Evolutionary conservation across 108 stramenopile species (phyloP).

Genomic region (Aurantiochytrium sp.): DNA sequence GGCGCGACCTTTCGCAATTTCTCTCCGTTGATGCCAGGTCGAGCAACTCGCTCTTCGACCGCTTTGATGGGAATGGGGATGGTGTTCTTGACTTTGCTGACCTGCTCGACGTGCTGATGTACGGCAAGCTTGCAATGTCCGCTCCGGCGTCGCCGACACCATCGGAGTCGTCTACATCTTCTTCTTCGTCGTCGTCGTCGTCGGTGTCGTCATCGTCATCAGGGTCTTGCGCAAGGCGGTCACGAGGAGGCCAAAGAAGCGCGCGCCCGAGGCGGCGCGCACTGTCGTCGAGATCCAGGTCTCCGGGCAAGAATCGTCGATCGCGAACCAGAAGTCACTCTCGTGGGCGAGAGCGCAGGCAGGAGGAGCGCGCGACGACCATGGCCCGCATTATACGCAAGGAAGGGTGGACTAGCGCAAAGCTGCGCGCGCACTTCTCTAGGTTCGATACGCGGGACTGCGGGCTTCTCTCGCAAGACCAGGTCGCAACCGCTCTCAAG

Average conservation of each 20-base stretch:
- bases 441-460: not conserved
- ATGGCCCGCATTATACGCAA: not conserved
- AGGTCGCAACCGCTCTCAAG: not conserved
- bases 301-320: too few relatives aligned
- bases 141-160: too few relatives aligned
- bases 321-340: too few relatives aligned
- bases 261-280: too few relatives aligned
- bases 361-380: not conserved
- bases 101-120: not conserved
- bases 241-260: too few relatives aligned
- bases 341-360: too few relatives aligned
- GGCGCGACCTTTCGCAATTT: not conserved
- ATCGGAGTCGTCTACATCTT: too few relatives aligned
- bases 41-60: not conserved
- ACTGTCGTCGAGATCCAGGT: too few relatives aligned
- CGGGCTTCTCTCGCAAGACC: not conserved
- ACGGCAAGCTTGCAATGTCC: not conserved
- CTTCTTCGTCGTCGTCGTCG: too few relatives aligned
- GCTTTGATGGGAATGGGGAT: not conserved
- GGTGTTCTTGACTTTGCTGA: not conserved
- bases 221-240: too few relatives aligned
- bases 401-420: not conserved
- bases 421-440: not conserved
- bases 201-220: too few relatives aligned
- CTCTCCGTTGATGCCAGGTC: not conserved